These are phyloP conservation scores for Perkinsus marinus DNA, from an alignment of 169 alveolate genomes.

Conservation along the genomic window DNA sequence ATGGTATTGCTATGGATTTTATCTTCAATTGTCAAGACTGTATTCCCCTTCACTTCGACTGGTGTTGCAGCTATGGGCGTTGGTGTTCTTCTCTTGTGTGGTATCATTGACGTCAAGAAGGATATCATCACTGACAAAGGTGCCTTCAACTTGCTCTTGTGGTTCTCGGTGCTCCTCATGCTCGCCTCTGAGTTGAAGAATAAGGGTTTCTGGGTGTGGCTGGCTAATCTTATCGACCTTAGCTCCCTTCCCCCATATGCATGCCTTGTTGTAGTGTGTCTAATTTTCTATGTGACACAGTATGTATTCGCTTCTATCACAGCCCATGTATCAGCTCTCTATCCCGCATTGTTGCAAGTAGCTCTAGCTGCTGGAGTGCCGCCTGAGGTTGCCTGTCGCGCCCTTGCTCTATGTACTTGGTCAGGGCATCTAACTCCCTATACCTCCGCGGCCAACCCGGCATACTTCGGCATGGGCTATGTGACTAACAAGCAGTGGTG, in stretches of 20 bases:
- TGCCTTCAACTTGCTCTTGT: neutral
- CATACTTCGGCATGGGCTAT: neutral
- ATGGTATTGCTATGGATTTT: neutral
- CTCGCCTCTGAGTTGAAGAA: neutral
- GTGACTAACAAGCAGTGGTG: neutral
- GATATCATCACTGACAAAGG: neutral
- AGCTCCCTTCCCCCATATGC: neutral
- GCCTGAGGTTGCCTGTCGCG: neutral
- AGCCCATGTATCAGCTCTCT: neutral
- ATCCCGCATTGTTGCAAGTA: neutral
- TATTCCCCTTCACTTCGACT: neutral
- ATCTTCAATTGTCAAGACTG: neutral
- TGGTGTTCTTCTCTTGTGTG: neutral
- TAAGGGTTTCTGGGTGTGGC: neutral
- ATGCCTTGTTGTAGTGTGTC: neutral
- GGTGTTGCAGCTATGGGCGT: neutral
- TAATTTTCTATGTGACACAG: neutral
- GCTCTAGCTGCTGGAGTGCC: neutral
- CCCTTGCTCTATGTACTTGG: neutral
- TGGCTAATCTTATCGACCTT: neutral
- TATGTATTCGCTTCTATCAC: conserved; percentile 2
- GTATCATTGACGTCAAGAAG: neutral
- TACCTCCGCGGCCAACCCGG: neutral
- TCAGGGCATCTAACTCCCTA: neutral
- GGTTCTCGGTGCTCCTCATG: neutral